Evolutionary conservation across 2,329 filamentous ascomycete genomes (phyloP), one percentile per base, ranked within the genome.

Genomic region (Aspergillus persii): DNA sequence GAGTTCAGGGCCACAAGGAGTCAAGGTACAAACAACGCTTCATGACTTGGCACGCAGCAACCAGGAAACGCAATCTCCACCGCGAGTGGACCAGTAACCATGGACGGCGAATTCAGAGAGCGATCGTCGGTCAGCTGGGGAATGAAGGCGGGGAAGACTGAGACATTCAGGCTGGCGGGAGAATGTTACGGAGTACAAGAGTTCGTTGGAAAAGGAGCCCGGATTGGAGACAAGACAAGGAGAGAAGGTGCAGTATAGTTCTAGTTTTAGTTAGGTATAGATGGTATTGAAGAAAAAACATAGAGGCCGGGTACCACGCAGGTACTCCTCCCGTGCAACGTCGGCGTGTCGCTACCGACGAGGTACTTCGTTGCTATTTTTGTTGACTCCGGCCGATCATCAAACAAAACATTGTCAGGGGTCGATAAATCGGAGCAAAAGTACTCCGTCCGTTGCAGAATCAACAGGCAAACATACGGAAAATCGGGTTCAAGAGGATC

Each of bases 81-180:
- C 2, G 26, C 18, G 18, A 47, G 44, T 47, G 26, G 44, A 41
- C 31, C 48, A 49, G 44, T 36, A 39, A 29, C 47, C 44, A 55
- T 55, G 47, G 33, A 29, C 46, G 48, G 30, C 48, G 46, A 49
- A 50, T 31, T 33, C 49, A 50, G 30, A 12, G 23, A 29, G 30
- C n/a, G 46, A 55, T 55, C 53, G 31, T 49, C 53, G 46, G 44
- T 49, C 18, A 26, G 44, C 41, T 18, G 53, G 53, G 41, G 53
- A 23, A 49, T 55, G 29, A 9, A 55, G 46, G 48, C 46, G 46
- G 30, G 46, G 53, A 50, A 44, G 26, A 49, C 53, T 55, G 46
- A 55, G 53, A 55, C 53, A 50, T 50, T 29, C n/a, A 23, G 18
- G 18, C 44, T 8, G 44, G 4, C 26, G 5, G 44, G 44, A 46